Evolutionary conservation across 2,329 filamentous ascomycete genomes (phyloP), one percentile per base, ranked within the genome.

Genomic region (Colletotrichum echinochloae): DNA sequence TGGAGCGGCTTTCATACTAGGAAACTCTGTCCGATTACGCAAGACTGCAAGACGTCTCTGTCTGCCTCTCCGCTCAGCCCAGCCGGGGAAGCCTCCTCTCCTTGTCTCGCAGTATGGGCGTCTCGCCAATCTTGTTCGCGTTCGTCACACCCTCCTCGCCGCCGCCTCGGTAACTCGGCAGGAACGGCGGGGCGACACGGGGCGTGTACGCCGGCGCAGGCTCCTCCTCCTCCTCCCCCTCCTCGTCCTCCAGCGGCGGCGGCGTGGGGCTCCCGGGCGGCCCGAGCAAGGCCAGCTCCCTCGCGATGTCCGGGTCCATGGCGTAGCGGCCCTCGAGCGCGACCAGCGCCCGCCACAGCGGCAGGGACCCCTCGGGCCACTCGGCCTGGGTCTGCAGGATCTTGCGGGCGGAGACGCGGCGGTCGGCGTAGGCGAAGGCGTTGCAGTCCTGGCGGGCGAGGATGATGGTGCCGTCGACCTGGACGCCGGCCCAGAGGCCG

Each of bases 401-500:
- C 65, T 73, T 78, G 62, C 77, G 73, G 7, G 81, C 79, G 0
- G 78, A 75, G 55, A 83, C 82, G n/a, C 77, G 76, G 16, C 76
- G 76, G 72, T 93, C 86, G 20, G 89, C 88, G 77, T 95, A 96
- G 74, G 95, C 95, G 12, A 88, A 86, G 71, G 92, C 90, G 76
- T 96, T 96, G 76, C 94, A 93, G 74, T 94, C 93, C 0, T 86
- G 88, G 28, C 93, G 87, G 76, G 93, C 91, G 60, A 95, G 90
- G 51, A 95, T 85, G 23, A 95, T 86, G 0, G 93, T 95, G 2
- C 93, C 93, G 74, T 95, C 93, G n/a, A 95, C 85, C 73, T 94
- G 91, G 0, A 95, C 87, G 16, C 93, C 92, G 1, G 91, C 92
- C 78, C 94, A 95, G 67, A 95, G 87, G 1, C 94, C 93, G 39